Base-by-base conservation (phyloP, 2,329 filamentous ascomycete genomes). In the Cladorrhinum sp. region DNA sequence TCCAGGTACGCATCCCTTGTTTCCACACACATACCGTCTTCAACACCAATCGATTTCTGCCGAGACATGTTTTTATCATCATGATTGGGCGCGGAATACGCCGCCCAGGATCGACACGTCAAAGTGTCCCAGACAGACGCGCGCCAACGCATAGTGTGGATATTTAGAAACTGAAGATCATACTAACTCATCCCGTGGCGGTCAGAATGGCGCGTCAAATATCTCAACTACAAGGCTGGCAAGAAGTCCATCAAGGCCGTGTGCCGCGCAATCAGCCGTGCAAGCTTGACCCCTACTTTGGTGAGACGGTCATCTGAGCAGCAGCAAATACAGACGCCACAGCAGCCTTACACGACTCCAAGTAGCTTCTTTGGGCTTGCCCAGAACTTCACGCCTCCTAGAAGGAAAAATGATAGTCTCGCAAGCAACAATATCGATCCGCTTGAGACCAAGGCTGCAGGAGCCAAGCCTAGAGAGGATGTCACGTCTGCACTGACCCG, bases 161-260 rank as follows among this genome's bases (percentile, higher is more conserved):
- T 57, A 32, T 29, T 20, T 50, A 45, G 25, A 9, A 18, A 49
- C 10, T 25, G 32, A 45, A 51, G 38, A 48, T 49, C 16, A 22
- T 51, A 36, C 60, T 61, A 57, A 57, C 51, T 51, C 54, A 56
- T 32, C 50, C 50, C 29, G n/a, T 24, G 20, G 22, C 52, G 20
- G 10, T 7, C 67, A 88, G 85, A 98, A 84, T 98, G 93, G 93
- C 86, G 90, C 70, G 84, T 88, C 74, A 96, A 96, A 75, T 98
- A 97, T 75, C 83, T 98, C 68, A 86, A 97, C 76, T 98, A 98
- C 81, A 96, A 96, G 82, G 87, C 87, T 59, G 93, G 92, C 62
- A 98, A 98, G 78, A 97, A 97, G 78, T 89, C 92, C 72, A 82
- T 98, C 74, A 98, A 97, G 75, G 87, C 86, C 59, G 87, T 97